Percentiles rank a stretch among this genome's conserved stretches.
Conservation (phyloP, 305 asterid species). For the Fraxinus sp. region DNA sequence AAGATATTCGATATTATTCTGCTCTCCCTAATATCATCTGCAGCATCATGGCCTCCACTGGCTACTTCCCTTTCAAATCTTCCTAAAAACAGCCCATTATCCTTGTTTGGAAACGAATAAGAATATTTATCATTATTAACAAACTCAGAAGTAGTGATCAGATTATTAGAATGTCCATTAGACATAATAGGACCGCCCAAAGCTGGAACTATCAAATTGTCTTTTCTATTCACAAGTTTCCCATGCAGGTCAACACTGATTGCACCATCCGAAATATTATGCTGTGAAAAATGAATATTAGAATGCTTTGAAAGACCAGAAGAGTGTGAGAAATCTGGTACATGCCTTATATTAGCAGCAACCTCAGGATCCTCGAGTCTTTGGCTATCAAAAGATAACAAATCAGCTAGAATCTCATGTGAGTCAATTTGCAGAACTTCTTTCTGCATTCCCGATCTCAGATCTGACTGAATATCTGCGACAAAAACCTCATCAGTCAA, state of each 20-base stretch:
- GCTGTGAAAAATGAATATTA: slow-evolving; percentile 29
- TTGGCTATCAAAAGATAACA: slow-evolving; percentile 56
- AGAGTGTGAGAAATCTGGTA: slow-evolving; percentile 40
- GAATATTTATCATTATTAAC: slow-evolving; percentile 38
- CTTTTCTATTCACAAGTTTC: slow-evolving; percentile 44
- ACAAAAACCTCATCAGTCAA: slow-evolving; percentile 26
- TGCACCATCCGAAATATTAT: slow-evolving; percentile 31
- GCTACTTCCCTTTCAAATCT: slow-evolving; percentile 48
- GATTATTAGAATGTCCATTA: slow-evolving; percentile 40
- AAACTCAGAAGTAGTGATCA: slow-evolving; percentile 26
- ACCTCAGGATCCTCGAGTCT: slow-evolving; percentile 66
- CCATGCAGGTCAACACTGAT: slow-evolving; percentile 34
- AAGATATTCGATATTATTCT: slow-evolving; percentile 79
- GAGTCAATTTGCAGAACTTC: slow-evolving; percentile 27
- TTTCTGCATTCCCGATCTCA: slow-evolving; percentile 32
- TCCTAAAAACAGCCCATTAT: slow-evolving; percentile 31
- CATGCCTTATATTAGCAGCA: slow-evolving; percentile 33
- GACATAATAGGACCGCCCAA: slow-evolving; percentile 40
- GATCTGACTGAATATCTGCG: slow-evolving; percentile 33
- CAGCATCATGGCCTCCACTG: slow-evolving; percentile 22
- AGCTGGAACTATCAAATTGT: slow-evolving; percentile 41
- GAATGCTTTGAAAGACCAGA: slow-evolving; percentile 35
- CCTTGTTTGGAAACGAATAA: slow-evolving; percentile 34
- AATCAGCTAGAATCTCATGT: slow-evolving; percentile 50
- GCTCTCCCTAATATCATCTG: slow-evolving; percentile 65